Evolutionary conservation across 1,139 yeast genomes (phyloP), one percentile per base, ranked within the genome.

Genomic region (Geotrichum phurueaensis): DNA sequence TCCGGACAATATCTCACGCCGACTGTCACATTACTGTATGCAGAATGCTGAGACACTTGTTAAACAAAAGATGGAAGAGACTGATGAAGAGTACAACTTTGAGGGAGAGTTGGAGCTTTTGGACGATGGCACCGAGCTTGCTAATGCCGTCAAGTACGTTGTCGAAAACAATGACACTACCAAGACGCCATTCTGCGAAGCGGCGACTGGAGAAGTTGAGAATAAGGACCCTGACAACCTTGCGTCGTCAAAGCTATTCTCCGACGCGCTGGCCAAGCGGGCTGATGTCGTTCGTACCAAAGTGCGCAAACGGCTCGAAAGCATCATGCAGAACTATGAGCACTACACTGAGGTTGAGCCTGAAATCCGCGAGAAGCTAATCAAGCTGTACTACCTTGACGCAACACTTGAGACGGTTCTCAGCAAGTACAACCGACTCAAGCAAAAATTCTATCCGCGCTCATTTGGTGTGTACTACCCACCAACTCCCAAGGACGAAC

Each of bases 1-100:
- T 61, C 83, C 89, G 20, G 91, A 86, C 64, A 84, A 84, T 64
- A 78, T 91, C 56, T 82, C 87, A 29, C 89, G 91, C 50, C 82
- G 92, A 70, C 83, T 91, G 63, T 95, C 96, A 0, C 82, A 88
- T 63, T 87, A 87, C 69, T 78, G 91, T 68, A 85, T 91, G 86
- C 82, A 87, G 69, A 91, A 91, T 70, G 85, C 90, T 87, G 92
- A 89, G 59, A 60, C 63, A n/a, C 58, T 65, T 12, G 67, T 70
- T 12, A 66, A 67, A 13, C 33, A 51, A 27, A 27, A 51, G 43
- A 25, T 22, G 7, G 54, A 49, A 25, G n/a, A 20, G 3, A 2
- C 27, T 4, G 49, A 36, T 31, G 72, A 73, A 48, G 67, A 73
- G 51, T 74, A 74, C 58, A 76, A 75, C 66, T 73, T 77, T 60